A percentile compares a stretch with the other conserved stretches of the same genome.
Conservation (phyloP, 2,329 filamentous ascomycete genomes). For the Fusarium compactum region DNA sequence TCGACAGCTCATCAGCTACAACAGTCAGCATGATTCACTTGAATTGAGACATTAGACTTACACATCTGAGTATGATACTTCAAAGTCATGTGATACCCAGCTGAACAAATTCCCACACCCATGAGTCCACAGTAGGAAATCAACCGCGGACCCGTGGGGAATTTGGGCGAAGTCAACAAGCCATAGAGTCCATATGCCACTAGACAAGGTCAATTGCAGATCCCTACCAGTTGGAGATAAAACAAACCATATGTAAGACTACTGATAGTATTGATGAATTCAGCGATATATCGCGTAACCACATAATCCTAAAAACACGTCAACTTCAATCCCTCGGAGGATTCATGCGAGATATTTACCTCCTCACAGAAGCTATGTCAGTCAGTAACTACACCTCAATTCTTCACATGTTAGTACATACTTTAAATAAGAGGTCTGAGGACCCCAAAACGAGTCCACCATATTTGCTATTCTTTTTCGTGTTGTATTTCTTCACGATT, state of each 20-base stretch:
- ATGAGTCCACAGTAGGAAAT: constrained; percentile 56
- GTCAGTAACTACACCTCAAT: neutral
- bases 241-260: constrained; percentile 53
- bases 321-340: neutral
- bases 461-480: neutral
- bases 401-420: constrained; percentile 5
- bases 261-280: constrained; percentile 60
- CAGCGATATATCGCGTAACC: constrained; percentile 57
- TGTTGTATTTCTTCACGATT: neutral
- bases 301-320: constrained; percentile 52
- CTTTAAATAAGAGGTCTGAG: constrained; percentile 51
- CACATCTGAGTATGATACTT: constrained; percentile 54
- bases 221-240: neutral
- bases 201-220: constrained; percentile 26
- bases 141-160: constrained; percentile 44
- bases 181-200: constrained; percentile 56
- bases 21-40: neutral
- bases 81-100: constrained; percentile 51
- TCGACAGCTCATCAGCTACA: constrained; percentile 55
- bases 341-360: constrained; percentile 26
- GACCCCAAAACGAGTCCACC: constrained; percentile 47
- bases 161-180: constrained; percentile 40
- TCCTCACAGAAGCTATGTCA: constrained; percentile 48
- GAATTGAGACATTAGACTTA: constrained; percentile 13
- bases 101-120: constrained; percentile 51